Base-by-base conservation (phyloP, 352 stramenopile genomes). In the Globisporangium takayamanum region DNA sequence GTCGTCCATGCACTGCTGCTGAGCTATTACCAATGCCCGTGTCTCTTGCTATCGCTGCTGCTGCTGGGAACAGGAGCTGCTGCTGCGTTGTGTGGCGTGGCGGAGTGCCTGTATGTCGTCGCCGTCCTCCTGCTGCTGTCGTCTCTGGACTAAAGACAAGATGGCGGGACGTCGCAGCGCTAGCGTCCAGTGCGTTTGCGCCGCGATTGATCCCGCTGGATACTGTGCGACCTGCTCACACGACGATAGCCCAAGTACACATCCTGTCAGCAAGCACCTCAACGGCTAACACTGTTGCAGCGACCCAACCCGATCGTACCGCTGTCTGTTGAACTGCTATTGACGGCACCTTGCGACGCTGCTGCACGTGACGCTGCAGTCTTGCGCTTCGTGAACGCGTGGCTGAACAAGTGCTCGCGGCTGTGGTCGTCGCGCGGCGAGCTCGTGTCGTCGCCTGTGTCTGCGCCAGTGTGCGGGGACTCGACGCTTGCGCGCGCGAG, bases 401-500 rank as follows among this genome's bases (percentile, higher is more conserved):
- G 46, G 36, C 30, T 55, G 16, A 64, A 53, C 44, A 64, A 33
- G 28, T 69, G 53, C 25, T 63, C 47, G 14, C 51, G 28, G 50
- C 53, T 60, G 57, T 60, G 42, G 22, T 26, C 18, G 50, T 60
- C 37, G 37, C 48, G 50, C 53, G 51, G 12, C 12, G 22, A 52
- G 25, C 25, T 63, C 8, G 18, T 33, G 5, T 22, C 33, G 11
- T 39, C 58, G 46, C 25, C 49, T 16, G 26, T 50, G 16, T 51
- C 53, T 2, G 28, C 45, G n/a, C 28, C 33, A 16, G 30, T 44
- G 3, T 66, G 57, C 22, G 74, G 64, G 3, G 73, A 82, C 55
- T 81, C 63, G 49, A 76, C 53, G 53, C 76, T 90, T 11, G 78
- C 76, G 36, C 79, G 77, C 30, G 68, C 66, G 55, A 94, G 56